Conservation (phyloP, 169 alveolate genomes). For the Cryptosporidium sp. region DNA sequence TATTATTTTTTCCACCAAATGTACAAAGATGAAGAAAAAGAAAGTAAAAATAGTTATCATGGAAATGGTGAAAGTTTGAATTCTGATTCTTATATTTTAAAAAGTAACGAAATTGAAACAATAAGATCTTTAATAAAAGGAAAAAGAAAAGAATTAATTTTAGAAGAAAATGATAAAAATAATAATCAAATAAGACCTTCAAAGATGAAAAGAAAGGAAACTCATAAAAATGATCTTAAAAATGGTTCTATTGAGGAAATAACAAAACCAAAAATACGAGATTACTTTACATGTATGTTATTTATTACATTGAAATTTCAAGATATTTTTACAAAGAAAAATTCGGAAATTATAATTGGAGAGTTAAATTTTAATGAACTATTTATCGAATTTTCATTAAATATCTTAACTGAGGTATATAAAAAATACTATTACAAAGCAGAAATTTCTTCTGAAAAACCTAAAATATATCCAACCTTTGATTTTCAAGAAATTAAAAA, state of each 20-base stretch:
- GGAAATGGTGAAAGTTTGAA: too few relatives aligned
- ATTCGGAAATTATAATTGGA: not conserved
- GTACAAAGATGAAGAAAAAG: not conserved
- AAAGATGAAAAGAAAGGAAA: not conserved
- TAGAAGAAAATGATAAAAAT: not conserved
- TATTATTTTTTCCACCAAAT: too few relatives aligned
- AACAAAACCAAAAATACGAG: not conserved
- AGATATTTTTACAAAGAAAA: constrained; percentile 1
- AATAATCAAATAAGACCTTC: too few relatives aligned
- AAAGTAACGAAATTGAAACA: not conserved
- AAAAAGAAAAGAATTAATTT: not conserved
- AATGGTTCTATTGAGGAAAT: too few relatives aligned
- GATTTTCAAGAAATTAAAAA: not conserved
- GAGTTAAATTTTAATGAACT: constrained; percentile 1
- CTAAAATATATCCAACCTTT: constrained; percentile 27
- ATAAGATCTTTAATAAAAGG: not conserved
- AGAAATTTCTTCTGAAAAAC: not conserved
- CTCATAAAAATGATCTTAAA: not conserved
- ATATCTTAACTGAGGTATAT: not conserved
- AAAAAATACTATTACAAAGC: not conserved
- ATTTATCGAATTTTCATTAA: not conserved
- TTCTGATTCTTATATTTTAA: not conserved
- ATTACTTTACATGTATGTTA: constrained; percentile 25
- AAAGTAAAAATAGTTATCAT: too few relatives aligned
- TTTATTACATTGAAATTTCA: not conserved